Base-by-base conservation (phyloP, 164 flowering plant genomes). In the Saururus chinensis region DNA sequence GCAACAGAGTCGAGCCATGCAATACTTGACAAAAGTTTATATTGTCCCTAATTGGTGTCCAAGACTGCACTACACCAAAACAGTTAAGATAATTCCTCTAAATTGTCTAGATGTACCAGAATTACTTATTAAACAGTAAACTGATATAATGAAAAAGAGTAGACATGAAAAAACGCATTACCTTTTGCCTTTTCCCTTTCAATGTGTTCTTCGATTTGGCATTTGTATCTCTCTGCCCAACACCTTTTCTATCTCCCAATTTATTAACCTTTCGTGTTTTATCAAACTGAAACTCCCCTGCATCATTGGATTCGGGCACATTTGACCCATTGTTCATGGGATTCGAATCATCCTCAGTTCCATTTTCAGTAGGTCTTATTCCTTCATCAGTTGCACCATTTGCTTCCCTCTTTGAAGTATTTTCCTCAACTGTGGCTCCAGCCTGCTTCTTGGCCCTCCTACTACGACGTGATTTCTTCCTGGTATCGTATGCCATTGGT, bases 131-230 rank as follows among this genome's bases (percentile, higher is more conserved):
- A 42, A 42, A 42, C 49, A 10, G 12, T 42, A 42, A 42, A 42
- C 17, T 42, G 12, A 42, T 42, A 42, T 10, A 4, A 14, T 4
- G 49, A 14, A 42, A 42, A 4, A 42, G 49, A n/a, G n/a, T n/a
- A n/a, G 17, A 42, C 4, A 42, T 42, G 12, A 4, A 42, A 30
- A 30, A 2, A 30, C 37, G 49, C n/a, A 45, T 61, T 73, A 89
- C 96, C 88, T 83, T 86, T 12, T 80, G 75, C 71, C 82, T 87
- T 67, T 73, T 83, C 64, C 88, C 87, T 75, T 79, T 85, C 51
- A 85, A 66, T 41, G 77, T 60, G 45, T 64, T 73, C 69, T 76
- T 84, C 6, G 74, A 58, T 61, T 76, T 83, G 70, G 69, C 48
- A 19, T 63, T 71, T 26, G 64, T 53, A 16, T 75, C 87, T 51